Percentiles rank a stretch among this genome's conserved stretches.
These are phyloP conservation scores for Ganoderma meredithae DNA, from an alignment of 1,284 basidiomycete species.

Conservation along the genomic window DNA sequence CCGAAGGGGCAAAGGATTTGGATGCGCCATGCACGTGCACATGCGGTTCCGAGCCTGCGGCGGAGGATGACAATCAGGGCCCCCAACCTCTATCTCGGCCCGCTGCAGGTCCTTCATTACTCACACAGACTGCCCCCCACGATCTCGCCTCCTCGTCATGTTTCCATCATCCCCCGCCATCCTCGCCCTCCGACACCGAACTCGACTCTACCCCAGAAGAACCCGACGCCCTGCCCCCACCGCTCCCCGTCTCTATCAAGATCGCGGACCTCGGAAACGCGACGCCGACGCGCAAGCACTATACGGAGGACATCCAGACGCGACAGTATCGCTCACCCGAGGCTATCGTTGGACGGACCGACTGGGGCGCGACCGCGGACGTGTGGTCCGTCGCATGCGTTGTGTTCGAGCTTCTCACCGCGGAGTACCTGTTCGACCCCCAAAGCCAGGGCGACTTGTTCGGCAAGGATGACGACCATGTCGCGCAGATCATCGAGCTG, in stretches of 20 bases:
- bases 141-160: conserved; percentile 38
- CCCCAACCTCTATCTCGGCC: conserved; percentile 23
- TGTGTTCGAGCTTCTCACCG: conserved; percentile 86
- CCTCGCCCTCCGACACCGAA: conserved; percentile 32
- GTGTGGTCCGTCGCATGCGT: conserved; percentile 92
- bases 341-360: conserved; percentile 85
- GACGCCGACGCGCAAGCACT: conserved; percentile 83
- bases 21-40: conserved; percentile 22
- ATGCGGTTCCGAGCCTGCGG: conserved; percentile 20
- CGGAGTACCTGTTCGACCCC: conserved; percentile 90
- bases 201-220: conserved; percentile 12
- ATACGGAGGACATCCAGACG: conserved; percentile 94
- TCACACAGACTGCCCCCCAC: conserved; percentile 69
- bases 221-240: conserved; percentile 36
- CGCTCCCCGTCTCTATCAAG: conserved; percentile 78
- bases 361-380: conserved; percentile 88
- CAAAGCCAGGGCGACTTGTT: conserved; percentile 84
- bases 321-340: conserved; percentile 93
- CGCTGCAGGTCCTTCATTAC: conserved; percentile 58
- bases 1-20: conserved; percentile 17
- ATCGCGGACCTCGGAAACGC: conserved; percentile 93
- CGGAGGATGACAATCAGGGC: conserved; percentile 14
- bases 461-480: conserved; percentile 94
- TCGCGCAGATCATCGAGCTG: conserved; percentile 92
- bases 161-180: conserved; percentile 38